Evolutionary conservation across 805 yeast species (phyloP), one percentile per base, ranked within the genome.

Genomic region (Wickerhamia fluorescens): DNA sequence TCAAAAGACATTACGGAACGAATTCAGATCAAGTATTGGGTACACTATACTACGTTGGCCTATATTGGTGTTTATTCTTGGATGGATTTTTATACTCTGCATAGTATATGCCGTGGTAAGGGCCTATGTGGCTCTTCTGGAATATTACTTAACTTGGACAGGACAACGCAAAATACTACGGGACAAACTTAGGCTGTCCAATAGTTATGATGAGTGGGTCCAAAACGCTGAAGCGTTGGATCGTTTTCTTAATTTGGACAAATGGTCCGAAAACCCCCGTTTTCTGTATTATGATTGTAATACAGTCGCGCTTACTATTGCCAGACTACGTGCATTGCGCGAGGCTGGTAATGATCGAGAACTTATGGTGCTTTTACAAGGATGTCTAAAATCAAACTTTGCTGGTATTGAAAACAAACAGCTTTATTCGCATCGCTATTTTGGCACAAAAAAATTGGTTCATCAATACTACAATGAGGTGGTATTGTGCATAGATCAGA

Each of bases 321-420:
- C 44, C 9, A 61, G 68, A 31, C 49, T 81, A 28, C 42, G 50
- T 22, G 38, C 40, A 3, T 46, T 66, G 20, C 51, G 72, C 15
- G 42, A 47, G 3, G 26, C 30, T 13, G 46, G 53, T 3, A 41
- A 56, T 10, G 58, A 51, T 17, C 69, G 68, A 12, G 76, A 73
- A 27, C 47, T 80, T 18, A 59, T 73, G 56, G 49, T 70, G 8
- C 54, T 76, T 6, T 52, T 83, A 19, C 85, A 78, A 38, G 75
- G 75, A 3, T 80, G 88, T 41, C 51, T 82, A 15, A 78, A 78
- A 45, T 65, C 73, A 29, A 82, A 83, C 45, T 83, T 81, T 56
- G 87, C 86, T 3, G 92, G 92, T 2, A 75, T 75, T 3, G 89
- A 81, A 47, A 79, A 80, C 44, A 71, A 83, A 19, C 65, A 71